A percentile compares a stretch with the other conserved stretches of the same genome.
phyloP scores from a whole-genome alignment of 2,329 filamentous ascomycete genomes.

The Thielaviopsis punctulata region DNA sequence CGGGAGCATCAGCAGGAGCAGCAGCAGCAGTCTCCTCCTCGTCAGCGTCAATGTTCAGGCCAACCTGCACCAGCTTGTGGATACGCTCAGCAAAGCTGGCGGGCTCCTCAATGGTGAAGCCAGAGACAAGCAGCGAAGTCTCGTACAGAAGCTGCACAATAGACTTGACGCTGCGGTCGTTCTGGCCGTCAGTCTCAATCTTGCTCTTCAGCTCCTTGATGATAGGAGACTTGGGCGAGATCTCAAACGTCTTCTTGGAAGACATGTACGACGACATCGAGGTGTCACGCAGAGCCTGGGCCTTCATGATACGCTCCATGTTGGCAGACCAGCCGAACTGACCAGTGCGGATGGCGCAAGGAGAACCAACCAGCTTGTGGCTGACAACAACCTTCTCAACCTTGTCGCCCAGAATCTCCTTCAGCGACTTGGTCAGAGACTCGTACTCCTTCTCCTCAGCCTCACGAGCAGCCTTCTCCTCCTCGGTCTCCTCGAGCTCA shows the following conservation, averaged over 20 bases:
- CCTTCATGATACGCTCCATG: slow-evolving; percentile 99
- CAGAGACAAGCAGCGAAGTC: slow-evolving; percentile 94
- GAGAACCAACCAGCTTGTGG: slow-evolving; percentile 87
- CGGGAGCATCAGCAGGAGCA: slow-evolving; percentile 38
- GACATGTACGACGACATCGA: slow-evolving; percentile 99
- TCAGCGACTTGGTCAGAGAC: slow-evolving; percentile 82
- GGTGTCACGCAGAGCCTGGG: slow-evolving; percentile 97
- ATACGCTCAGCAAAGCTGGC: slow-evolving; percentile 97
- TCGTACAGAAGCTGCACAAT: slow-evolving; percentile 98
- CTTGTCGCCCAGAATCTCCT: slow-evolving; percentile 98
- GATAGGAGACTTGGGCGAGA: slow-evolving; percentile 96
- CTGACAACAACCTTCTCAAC: slow-evolving; percentile 99
- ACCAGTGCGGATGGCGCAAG: slow-evolving; percentile 96
- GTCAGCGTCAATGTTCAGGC: slow-evolving; percentile 90
- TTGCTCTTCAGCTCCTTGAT: slow-evolving; percentile 99
- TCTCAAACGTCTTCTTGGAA: slow-evolving; percentile 99
- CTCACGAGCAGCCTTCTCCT: slow-evolving; percentile 95
- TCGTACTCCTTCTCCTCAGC: slow-evolving; percentile 97
- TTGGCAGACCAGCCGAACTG: slow-evolving; percentile 99
- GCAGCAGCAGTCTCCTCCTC: slow-evolving; percentile 50
- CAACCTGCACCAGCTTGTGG: slow-evolving; percentile 97
- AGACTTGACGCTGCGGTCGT: slow-evolving; percentile 97
- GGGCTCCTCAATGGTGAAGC: slow-evolving; percentile 98
- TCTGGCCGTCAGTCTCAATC: slow-evolving; percentile 94
- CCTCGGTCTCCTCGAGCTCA: slow-evolving; percentile 98